phyloP scores from a whole-genome alignment of 352 stramenopile species.

The Phytophthora hibernalis region DNA sequence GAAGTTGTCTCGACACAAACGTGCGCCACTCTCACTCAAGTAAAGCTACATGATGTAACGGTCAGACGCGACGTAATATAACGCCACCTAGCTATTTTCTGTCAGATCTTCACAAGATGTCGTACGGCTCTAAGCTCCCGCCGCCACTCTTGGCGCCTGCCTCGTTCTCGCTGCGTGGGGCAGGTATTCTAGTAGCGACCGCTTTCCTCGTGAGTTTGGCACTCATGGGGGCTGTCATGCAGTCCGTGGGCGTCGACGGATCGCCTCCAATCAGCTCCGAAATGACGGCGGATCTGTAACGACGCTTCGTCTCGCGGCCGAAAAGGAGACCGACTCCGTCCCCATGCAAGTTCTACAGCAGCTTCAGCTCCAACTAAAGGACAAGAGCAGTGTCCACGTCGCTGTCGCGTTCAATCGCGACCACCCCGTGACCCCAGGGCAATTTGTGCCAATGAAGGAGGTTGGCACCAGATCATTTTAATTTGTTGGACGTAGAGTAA shows the following conservation, averaged over 20 bases:
- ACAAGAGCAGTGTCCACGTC: conserved; percentile 19
- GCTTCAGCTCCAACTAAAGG: conserved; percentile 20
- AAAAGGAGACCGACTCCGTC: conserved; percentile 5
- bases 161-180: conserved; percentile 37
- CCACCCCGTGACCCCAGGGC: conserved; percentile 22
- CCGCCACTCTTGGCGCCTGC: conserved; percentile 27
- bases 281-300: conserved; percentile 9
- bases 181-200: conserved; percentile 31
- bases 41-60: conserved; percentile 23
- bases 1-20: background rate
- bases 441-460: conserved; percentile 47
- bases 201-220: conserved; percentile 45
- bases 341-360: conserved; percentile 21
- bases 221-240: conserved; percentile 45
- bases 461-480: conserved; percentile 17
- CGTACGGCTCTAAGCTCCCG: conserved; percentile 29
- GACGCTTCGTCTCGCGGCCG: conserved; percentile 20
- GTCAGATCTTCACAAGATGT: conserved; percentile 22
- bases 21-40: background rate
- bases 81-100: conserved; percentile 11
- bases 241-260: conserved; percentile 34
- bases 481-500: conserved; percentile 4
- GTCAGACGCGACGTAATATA: conserved; percentile 2
- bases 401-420: conserved; percentile 37
- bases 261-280: conserved; percentile 13